Base-by-base conservation (phyloP, 164 flowering plant species). In the Magnolia sinica region DNA sequence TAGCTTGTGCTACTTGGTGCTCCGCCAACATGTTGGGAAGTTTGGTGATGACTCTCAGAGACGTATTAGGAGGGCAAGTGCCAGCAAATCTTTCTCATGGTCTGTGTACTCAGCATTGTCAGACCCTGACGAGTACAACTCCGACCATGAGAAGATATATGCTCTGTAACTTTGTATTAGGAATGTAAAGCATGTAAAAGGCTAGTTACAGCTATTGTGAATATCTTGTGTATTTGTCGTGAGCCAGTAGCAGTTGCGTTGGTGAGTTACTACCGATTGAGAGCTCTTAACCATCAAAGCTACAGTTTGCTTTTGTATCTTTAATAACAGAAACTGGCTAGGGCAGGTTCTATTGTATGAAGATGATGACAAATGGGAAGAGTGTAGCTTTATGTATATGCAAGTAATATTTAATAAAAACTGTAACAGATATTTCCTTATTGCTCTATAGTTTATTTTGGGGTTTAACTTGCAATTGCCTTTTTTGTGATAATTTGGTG, bases 31-130 rank as follows among this genome's bases (percentile, higher is more conserved):
- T 69, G 90, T 90, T 74, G 18, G 61, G 61, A 83, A 85, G 24
- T 82, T 80, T 70, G 79, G 87, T 3, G 81, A 76, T 49, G 95
- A 96, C 75, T 91, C 98, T 10, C 91, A 88, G 73, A 86, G 99
- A 72, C 88, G 93, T 7, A 89, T 94, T 68, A 90, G 79, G 76
- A 84, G 98, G 82, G 85, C 91, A 0, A 87, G 91, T 74, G 94
- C 90, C 73, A 96, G 97, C 82, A 96, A 94, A 77, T 94, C 98
- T 18, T 91, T 90, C 82, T 94, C 98, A 0, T 94, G 91, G 95
- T 88, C 98, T 20, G 76, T 82, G 69, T 87, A 92, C 3, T 90
- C 90, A 0, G 45, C 88, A 76, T 74, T 88, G 20, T 94, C 98
- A 10, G 99, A 94, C 75, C 71, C 82, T 20, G 96, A 94, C 52